A percentile compares a stretch with the other conserved stretches of the same genome.
Evolutionary conservation across 2,329 filamentous ascomycete species (phyloP).

Genomic region (Corinectria fuckeliana): DNA sequence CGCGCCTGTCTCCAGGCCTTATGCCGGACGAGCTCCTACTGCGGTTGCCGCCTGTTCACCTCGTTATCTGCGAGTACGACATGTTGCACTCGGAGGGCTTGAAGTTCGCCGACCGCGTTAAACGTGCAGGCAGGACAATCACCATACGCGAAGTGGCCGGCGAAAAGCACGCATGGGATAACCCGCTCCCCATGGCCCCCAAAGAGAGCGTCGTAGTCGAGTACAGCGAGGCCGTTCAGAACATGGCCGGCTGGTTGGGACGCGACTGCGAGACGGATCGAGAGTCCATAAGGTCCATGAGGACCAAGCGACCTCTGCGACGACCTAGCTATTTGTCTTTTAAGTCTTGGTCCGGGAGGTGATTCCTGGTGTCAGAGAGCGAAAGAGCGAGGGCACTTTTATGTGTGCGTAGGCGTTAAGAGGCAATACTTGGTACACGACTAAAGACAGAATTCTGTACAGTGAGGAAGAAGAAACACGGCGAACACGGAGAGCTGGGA

Average conservation of each 20-base stretch:
- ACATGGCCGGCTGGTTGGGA: constrained; percentile 51
- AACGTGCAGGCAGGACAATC: constrained; percentile 41
- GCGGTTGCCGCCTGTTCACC: constrained; percentile 60
- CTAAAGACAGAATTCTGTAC: background rate
- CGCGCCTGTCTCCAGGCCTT: constrained; percentile 63
- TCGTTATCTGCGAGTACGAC: constrained; percentile 70
- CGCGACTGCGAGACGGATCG: constrained; percentile 45
- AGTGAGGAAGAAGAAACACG: background rate
- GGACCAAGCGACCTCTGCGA: constrained; percentile 41
- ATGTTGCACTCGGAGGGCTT: constrained; percentile 69
- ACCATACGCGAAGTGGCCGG: constrained; percentile 52
- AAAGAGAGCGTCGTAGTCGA: constrained; percentile 54
- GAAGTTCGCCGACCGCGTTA: constrained; percentile 65
- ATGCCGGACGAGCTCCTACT: constrained; percentile 60
- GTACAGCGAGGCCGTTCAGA: constrained; percentile 51
- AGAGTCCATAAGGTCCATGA: constrained; percentile 45
- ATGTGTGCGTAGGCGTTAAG: background rate
- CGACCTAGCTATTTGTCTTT: constrained; percentile 43
- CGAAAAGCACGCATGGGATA: constrained; percentile 58
- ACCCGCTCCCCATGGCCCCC: constrained; percentile 51
- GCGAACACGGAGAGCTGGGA: background rate
- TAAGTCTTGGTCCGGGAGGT: constrained; percentile 42
- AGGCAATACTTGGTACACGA: background rate
- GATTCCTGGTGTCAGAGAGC: constrained; percentile 6
- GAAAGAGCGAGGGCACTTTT: background rate